These are phyloP conservation scores for Mycena galopus DNA, from an alignment of 768 basidiomycete species.

Conservation along the genomic window DNA sequence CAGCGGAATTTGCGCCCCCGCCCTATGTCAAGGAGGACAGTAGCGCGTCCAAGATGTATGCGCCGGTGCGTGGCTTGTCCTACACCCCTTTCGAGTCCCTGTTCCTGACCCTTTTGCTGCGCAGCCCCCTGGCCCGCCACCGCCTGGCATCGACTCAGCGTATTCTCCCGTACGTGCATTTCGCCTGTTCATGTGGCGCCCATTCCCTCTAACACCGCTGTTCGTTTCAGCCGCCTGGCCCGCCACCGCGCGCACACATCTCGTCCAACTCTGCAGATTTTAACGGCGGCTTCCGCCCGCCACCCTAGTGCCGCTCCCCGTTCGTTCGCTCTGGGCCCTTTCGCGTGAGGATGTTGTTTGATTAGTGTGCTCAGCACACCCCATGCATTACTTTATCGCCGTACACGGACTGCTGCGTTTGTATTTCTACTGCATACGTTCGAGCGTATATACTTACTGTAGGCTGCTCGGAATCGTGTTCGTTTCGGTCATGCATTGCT, in stretches of 20 bases:
- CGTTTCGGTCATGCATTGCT: too few species aligned
- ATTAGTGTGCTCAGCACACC: too few species aligned
- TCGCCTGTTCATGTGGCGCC: neutral
- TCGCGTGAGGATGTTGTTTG: too few species aligned
- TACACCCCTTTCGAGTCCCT: too few species aligned
- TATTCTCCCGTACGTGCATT: slow-evolving; percentile 23
- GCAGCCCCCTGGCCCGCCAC: slow-evolving; percentile 30
- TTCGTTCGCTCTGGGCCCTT: too few species aligned
- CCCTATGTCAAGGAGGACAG: slow-evolving; percentile 33
- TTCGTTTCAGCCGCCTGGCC: slow-evolving; percentile 30
- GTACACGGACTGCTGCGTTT: too few species aligned
- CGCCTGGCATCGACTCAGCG: slow-evolving; percentile 14
- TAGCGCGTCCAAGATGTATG: neutral
- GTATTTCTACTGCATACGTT: too few species aligned
- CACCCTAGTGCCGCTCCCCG: too few species aligned
- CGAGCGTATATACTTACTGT: too few species aligned
- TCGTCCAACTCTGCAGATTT: slow-evolving; percentile 24
- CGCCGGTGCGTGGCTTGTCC: slow-evolving; percentile 17
- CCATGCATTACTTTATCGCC: too few species aligned
- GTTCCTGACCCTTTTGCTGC: too few species aligned
- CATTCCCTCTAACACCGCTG: neutral
- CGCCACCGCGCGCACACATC: slow-evolving; percentile 26
- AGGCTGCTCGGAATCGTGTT: too few species aligned
- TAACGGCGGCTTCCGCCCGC: slow-evolving; percentile 54
- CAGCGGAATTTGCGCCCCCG: slow-evolving; percentile 31